Evolutionary conservation across 495 filamentous ascomycete species (phyloP).

Genomic region (Penicillium steckii): DNA sequence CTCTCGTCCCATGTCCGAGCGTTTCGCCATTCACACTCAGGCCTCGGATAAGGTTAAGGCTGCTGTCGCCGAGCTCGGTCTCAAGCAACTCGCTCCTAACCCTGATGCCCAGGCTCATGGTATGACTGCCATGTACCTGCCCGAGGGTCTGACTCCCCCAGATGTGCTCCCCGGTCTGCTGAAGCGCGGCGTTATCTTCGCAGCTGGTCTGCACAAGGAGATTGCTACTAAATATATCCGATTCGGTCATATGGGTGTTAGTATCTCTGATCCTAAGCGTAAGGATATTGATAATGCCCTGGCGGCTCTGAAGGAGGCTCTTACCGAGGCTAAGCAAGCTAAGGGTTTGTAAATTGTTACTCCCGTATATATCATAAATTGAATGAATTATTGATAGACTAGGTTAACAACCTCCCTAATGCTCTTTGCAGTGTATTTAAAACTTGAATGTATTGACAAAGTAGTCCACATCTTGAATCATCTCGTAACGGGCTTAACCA

Average conservation of each 20-base stretch:
- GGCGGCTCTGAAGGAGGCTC: constrained; percentile 67
- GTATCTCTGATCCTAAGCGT: constrained; percentile 57
- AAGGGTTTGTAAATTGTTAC: constrained; percentile 39
- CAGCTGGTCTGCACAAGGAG: constrained; percentile 90
- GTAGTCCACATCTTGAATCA: too few relatives aligned
- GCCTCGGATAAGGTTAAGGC: constrained; percentile 82
- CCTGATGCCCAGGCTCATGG: constrained; percentile 91
- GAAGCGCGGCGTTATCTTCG: constrained; percentile 91
- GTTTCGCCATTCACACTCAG: constrained; percentile 75
- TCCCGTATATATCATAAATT: constrained; percentile 6
- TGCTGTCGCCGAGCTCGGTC: constrained; percentile 70
- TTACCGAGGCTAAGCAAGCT: constrained; percentile 64
- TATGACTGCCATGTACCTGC: constrained; percentile 97
- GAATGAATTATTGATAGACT: constrained; percentile 13
- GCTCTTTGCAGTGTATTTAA: too few relatives aligned
- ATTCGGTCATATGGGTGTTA: constrained; percentile 96
- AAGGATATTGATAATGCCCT: constrained; percentile 81
- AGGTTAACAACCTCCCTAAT: too few relatives aligned
- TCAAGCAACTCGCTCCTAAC: constrained; percentile 80
- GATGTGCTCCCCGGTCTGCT: constrained; percentile 83
- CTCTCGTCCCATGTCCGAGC: constrained; percentile 68
- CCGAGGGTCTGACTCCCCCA: constrained; percentile 73
- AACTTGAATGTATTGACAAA: too few relatives aligned
- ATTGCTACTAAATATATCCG: constrained; percentile 70
- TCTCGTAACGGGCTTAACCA: too few relatives aligned